phyloP scores from a whole-genome alignment of 306 rosid genomes.

The Dryas octopetala region DNA sequence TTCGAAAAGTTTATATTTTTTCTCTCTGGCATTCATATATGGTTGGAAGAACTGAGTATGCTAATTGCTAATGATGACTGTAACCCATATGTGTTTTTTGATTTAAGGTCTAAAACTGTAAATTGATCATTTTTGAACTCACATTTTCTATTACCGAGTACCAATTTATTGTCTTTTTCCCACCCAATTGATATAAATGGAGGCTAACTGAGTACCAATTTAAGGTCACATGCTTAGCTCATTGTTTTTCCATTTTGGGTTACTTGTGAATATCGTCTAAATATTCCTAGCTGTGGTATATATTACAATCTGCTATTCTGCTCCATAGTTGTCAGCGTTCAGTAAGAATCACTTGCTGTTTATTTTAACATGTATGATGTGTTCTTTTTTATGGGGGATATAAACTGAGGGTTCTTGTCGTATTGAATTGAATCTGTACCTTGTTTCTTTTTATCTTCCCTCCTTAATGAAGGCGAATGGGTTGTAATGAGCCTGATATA shows the following conservation, averaged over 20 bases:
- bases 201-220: background rate
- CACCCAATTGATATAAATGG: background rate
- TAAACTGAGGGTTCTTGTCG: background rate
- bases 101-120: background rate
- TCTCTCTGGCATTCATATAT: background rate
- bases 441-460: background rate
- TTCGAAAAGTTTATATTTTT: background rate
- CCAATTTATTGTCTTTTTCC: background rate
- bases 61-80: background rate
- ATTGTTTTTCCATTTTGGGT: background rate
- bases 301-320: background rate
- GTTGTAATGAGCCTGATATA: conserved; percentile 27
- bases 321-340: too few relatives aligned
- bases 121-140: background rate
- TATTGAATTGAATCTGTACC: background rate
- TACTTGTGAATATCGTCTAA: background rate
- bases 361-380: background rate
- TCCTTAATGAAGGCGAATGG: conserved; percentile 35
- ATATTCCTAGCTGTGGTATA: background rate
- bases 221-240: too few relatives aligned
- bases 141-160: background rate
- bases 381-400: background rate
- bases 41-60: conserved; percentile 8
- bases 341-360: too few relatives aligned
- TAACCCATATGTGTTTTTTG: background rate